Percentiles rank a stretch among this genome's conserved stretches.
Evolutionary conservation across 352 stramenopile species (phyloP).

Genomic region (Sclerospora graminicola): DNA sequence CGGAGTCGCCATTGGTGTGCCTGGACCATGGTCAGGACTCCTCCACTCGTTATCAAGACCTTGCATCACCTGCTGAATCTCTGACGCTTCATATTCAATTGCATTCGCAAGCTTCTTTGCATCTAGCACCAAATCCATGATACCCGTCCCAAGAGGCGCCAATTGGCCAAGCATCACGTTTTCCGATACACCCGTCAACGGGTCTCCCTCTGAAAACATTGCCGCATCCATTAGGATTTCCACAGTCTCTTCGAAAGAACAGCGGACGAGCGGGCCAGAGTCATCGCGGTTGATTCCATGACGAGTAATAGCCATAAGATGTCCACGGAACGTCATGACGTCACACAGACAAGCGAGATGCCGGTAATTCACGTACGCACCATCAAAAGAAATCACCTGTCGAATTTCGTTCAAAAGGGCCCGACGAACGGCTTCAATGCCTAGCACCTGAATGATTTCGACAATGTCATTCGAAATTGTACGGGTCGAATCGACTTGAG

Average conservation of each 20-base stretch:
- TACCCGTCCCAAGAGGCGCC: conserved; percentile 92
- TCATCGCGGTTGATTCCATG: conserved; percentile 99
- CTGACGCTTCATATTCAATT: conserved; percentile 92
- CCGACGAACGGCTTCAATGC: conserved; percentile 85
- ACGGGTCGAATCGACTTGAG: conserved; percentile 93
- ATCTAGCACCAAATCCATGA: conserved; percentile 97
- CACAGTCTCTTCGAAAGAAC: conserved; percentile 99
- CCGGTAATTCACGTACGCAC: conserved; percentile 99
- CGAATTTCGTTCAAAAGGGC: conserved; percentile 93
- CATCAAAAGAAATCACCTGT: conserved; percentile 98
- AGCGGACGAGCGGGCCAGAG: conserved; percentile 94
- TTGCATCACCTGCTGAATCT: conserved; percentile 88
- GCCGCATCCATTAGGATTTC: conserved; percentile 99
- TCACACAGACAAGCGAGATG: conserved; percentile 97
- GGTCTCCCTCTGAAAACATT: conserved; percentile 95
- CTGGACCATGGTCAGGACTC: conserved; percentile 63
- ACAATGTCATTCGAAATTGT: conserved; percentile 99
- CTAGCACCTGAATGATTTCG: conserved; percentile 96
- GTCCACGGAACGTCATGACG: conserved; percentile 98
- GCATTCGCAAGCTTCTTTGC: conserved; percentile 96
- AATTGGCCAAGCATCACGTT: conserved; percentile 99
- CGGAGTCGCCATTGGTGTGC: conserved; percentile 80
- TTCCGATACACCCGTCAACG: conserved; percentile 96
- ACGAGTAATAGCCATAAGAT: conserved; percentile 95
- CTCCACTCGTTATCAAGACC: conserved; percentile 88